Evolutionary conservation across 371 early-diverging fungal genomes (phyloP).

Genomic region (Syncephalastrum monosporum): DNA sequence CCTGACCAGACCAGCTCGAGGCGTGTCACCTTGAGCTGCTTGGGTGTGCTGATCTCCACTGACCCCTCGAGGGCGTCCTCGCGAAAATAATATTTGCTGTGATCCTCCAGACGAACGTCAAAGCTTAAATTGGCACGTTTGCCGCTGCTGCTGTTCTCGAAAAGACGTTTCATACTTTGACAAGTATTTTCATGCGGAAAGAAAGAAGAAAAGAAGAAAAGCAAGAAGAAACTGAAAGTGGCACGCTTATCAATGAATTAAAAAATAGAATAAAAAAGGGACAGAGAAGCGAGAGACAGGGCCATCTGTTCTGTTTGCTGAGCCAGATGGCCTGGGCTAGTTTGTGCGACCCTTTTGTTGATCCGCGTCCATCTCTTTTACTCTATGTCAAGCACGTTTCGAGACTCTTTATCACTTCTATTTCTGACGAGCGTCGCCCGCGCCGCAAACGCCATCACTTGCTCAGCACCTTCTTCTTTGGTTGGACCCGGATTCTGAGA

Average conservation of each 20-base stretch:
- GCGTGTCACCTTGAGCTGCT: slow-evolving; percentile 10
- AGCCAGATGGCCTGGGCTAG: too few species aligned
- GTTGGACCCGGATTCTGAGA: too few species aligned
- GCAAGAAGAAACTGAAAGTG: background rate
- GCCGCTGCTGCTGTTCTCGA: slow-evolving; percentile 5
- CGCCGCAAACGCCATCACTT: too few species aligned
- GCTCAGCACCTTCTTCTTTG: too few species aligned
- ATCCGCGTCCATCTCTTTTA: too few species aligned
- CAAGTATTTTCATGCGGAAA: too few species aligned
- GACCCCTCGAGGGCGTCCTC: slow-evolving; percentile 12
- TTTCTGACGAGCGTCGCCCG: too few species aligned
- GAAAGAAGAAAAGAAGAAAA: background rate
- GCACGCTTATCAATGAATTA: background rate
- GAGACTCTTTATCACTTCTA: too few species aligned
- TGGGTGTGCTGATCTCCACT: slow-evolving; percentile 11
- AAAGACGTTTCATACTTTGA: slow-evolving; percentile 12
- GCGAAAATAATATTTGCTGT: slow-evolving; percentile 19
- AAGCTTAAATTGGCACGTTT: slow-evolving; percentile 7
- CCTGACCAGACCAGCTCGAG: slow-evolving; percentile 14
- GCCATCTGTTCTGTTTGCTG: too few species aligned
- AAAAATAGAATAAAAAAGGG: background rate
- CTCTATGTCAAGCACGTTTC: too few species aligned
- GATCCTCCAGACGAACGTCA: slow-evolving; percentile 8
- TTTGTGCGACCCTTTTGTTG: too few species aligned
- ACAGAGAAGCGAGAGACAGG: too few species aligned